Conservation (phyloP, 768 basidiomycete genomes). For the Sistotremastrum niveocremeum region DNA sequence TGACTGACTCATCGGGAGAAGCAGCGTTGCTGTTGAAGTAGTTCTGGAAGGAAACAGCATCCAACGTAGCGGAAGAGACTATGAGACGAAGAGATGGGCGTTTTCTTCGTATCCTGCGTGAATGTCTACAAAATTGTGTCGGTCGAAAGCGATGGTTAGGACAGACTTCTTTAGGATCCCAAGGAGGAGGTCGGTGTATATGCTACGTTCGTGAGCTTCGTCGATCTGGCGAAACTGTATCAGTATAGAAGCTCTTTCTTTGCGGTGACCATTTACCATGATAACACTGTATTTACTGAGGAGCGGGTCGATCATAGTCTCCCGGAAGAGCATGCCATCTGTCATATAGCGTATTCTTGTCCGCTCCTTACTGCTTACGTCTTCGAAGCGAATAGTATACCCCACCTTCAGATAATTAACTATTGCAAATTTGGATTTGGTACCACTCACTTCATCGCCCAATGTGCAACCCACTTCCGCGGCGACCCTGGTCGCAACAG, state of each 20-base stretch:
- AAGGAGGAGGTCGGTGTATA: slow-evolving; percentile 90
- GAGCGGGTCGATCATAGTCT: slow-evolving; percentile 83
- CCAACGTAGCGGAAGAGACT: slow-evolving; percentile 92
- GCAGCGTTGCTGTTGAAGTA: slow-evolving; percentile 65
- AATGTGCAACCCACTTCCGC: slow-evolving; percentile 80
- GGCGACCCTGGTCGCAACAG: slow-evolving; percentile 83
- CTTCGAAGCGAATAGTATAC: slow-evolving; percentile 95
- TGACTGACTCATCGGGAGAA: slow-evolving; percentile 52
- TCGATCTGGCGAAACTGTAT: slow-evolving; percentile 52
- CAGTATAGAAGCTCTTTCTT: not conserved
- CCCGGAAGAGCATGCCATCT: slow-evolving; percentile 95
- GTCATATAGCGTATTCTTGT: slow-evolving; percentile 95
- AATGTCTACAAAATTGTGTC: slow-evolving; percentile 3
- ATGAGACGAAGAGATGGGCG: slow-evolving; percentile 82
- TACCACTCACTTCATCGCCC: slow-evolving; percentile 63
- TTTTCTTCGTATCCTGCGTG: slow-evolving; percentile 72
- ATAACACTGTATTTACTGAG: slow-evolving; percentile 89
- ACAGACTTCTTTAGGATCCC: slow-evolving; percentile 86
- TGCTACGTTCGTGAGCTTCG: slow-evolving; percentile 91
- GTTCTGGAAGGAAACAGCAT: slow-evolving; percentile 77
- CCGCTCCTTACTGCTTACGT: slow-evolving; percentile 68
- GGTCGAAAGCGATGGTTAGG: not conserved
- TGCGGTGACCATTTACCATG: slow-evolving; percentile 44
- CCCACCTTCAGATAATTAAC: slow-evolving; percentile 52
- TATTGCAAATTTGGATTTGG: not conserved